These are phyloP conservation scores for Cladosporium velox DNA, from an alignment of 2,329 filamentous ascomycete genomes.

Conservation along the genomic window DNA sequence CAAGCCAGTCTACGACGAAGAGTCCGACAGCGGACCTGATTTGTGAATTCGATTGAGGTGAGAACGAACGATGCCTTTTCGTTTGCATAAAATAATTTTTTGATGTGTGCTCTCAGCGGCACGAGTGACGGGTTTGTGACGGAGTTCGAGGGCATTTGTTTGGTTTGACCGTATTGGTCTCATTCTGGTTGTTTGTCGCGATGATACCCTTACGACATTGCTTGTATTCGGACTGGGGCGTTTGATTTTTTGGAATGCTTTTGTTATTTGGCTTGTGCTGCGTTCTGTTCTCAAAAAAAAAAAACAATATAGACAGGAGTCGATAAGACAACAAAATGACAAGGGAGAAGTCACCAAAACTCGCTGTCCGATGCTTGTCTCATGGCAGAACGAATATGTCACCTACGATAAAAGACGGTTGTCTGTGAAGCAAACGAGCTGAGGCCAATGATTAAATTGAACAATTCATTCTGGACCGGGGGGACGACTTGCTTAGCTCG, in stretches of 20 bases:
- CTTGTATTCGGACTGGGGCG: not conserved
- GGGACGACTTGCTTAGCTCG: no score
- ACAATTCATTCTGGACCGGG: no score
- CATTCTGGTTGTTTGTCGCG: not conserved
- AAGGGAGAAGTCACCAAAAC: not conserved
- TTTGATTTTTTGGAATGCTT: not conserved
- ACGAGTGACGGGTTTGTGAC: not conserved
- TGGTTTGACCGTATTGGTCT: not conserved
- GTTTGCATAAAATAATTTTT: not conserved
- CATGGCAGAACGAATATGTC: no score
- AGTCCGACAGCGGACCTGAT: not conserved
- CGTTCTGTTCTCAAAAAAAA: not conserved
- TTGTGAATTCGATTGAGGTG: not conserved
- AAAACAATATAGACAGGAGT: not conserved
- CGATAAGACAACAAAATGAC: not conserved
- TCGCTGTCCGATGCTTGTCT: no score
- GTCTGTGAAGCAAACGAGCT: no score
- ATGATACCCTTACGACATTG: not conserved
- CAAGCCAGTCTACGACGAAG: not conserved
- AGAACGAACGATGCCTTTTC: not conserved
- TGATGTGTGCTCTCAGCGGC: not conserved
- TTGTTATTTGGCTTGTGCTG: not conserved
- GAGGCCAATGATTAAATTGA: no score
- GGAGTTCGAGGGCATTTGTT: not conserved
- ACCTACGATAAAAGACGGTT: no score